Percentiles rank a stretch among this genome's conserved stretches.
phyloP scores from a whole-genome alignment of 495 filamentous ascomycete genomes.

The Xylaria telfairii region DNA sequence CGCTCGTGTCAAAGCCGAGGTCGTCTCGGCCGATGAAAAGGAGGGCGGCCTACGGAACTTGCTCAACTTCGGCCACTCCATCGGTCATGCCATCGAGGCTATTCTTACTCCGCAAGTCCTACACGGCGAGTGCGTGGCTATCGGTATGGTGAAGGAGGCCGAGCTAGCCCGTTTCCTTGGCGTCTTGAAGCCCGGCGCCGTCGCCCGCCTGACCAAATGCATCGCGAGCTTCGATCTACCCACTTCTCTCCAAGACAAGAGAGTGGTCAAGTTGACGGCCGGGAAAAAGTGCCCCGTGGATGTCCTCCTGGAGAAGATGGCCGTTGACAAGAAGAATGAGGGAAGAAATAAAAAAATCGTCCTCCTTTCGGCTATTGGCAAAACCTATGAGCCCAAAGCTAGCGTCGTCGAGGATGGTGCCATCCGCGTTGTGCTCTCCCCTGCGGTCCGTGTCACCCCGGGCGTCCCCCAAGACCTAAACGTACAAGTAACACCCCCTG shows the following conservation, averaged over 20 bases:
- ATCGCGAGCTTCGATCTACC: slow-evolving; percentile 92
- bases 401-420: slow-evolving; percentile 86
- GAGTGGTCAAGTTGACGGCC: slow-evolving; percentile 83
- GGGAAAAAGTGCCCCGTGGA: slow-evolving; percentile 93
- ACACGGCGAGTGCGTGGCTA: slow-evolving; percentile 93
- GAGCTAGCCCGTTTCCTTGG: slow-evolving; percentile 91
- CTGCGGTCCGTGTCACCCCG: slow-evolving; percentile 75
- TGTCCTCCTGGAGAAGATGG: slow-evolving; percentile 87
- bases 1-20: slow-evolving; percentile 86
- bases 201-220: slow-evolving; percentile 88
- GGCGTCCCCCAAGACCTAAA: slow-evolving; percentile 66
- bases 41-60: slow-evolving; percentile 95
- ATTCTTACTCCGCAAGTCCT: slow-evolving; percentile 94
- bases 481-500: slow-evolving; percentile 84
- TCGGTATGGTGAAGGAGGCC: slow-evolving; percentile 98
- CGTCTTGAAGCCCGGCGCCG: slow-evolving; percentile 83
- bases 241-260: slow-evolving; percentile 81
- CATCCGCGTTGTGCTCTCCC: slow-evolving; percentile 82
- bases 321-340: slow-evolving; percentile 98
- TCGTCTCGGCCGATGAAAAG: slow-evolving; percentile 91
- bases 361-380: slow-evolving; percentile 89
- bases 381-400: slow-evolving; percentile 83
- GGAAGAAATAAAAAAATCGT: slow-evolving; percentile 96
- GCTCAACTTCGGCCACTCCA: slow-evolving; percentile 97
- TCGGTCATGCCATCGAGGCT: slow-evolving; percentile 95